Conservation (phyloP, 768 basidiomycete species). For the Sistotremastrum niveocremeum region DNA sequence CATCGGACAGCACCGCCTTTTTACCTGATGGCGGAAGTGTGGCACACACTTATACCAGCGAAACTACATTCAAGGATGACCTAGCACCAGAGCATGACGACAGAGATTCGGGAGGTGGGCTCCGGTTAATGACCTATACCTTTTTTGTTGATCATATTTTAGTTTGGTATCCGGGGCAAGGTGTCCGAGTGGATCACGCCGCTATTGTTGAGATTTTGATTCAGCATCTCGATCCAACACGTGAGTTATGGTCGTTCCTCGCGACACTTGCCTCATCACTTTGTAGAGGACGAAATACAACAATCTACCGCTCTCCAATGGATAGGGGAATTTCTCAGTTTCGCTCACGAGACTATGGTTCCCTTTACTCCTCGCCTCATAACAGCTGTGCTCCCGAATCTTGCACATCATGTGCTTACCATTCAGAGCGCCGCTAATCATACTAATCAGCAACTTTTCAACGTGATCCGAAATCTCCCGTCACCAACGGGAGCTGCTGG, state of each 20-base stretch:
- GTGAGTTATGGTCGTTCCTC: conserved; percentile 30
- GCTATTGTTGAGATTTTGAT: conserved; percentile 91
- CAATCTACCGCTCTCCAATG: conserved; percentile 89
- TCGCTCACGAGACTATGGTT: conserved; percentile 85
- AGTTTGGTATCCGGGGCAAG: conserved; percentile 92
- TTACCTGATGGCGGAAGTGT: conserved; percentile 20
- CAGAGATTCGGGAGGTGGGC: conserved; percentile 51
- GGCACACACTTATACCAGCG: conserved; percentile 35
- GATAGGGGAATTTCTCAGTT: conserved; percentile 81
- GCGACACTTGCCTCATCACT: neutral
- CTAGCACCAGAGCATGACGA: conserved; percentile 34
- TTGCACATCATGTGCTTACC: conserved; percentile 81
- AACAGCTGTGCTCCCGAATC: conserved; percentile 84
- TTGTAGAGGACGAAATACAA: conserved; percentile 81
- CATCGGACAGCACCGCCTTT: conserved; percentile 37
- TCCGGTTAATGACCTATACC: neutral
- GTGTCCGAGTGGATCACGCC: conserved; percentile 79
- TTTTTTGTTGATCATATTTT: conserved; percentile 7
- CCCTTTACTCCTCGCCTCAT: conserved; percentile 90
- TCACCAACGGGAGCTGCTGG: conserved; percentile 41
- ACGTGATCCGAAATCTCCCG: conserved; percentile 78
- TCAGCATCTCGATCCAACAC: conserved; percentile 70
- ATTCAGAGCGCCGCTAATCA: conserved; percentile 79
- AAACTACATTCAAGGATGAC: conserved; percentile 18
- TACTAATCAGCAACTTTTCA: conserved; percentile 74